phyloP scores from a whole-genome alignment of 306 rosid genomes.

The Medicago ruthenica region DNA sequence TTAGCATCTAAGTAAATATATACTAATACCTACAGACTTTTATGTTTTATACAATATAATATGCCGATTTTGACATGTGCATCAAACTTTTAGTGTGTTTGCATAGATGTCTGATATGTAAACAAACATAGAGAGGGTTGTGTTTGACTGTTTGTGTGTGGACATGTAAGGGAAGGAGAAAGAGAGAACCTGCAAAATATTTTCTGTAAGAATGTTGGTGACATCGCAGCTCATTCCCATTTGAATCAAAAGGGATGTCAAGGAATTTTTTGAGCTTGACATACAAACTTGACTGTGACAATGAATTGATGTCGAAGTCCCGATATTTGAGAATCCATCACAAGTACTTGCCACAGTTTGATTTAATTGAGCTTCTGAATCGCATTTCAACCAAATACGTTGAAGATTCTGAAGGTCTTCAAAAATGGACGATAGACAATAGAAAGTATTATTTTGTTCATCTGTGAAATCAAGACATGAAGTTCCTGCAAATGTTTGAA shows the following conservation, averaged over 20 bases:
- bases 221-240: background rate
- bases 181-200: background rate
- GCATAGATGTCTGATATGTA: background rate
- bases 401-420: background rate
- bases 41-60: too few species aligned
- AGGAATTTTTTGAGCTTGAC: background rate
- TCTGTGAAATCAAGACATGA: background rate
- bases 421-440: background rate
- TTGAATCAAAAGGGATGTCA: conserved; percentile 10
- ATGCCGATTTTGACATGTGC: background rate
- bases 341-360: background rate
- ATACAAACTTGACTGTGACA: background rate
- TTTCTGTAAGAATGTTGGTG: background rate
- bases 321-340: background rate
- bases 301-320: background rate
- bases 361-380: conserved; percentile 8
- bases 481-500: background rate
- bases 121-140: too few species aligned
- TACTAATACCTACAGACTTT: too few species aligned
- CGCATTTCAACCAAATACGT: background rate
- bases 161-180: background rate
- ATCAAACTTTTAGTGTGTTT: background rate
- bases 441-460: background rate
- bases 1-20: too few species aligned
- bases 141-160: background rate